Conservation (phyloP, 768 basidiomycete species). For the Russula sp. region DNA sequence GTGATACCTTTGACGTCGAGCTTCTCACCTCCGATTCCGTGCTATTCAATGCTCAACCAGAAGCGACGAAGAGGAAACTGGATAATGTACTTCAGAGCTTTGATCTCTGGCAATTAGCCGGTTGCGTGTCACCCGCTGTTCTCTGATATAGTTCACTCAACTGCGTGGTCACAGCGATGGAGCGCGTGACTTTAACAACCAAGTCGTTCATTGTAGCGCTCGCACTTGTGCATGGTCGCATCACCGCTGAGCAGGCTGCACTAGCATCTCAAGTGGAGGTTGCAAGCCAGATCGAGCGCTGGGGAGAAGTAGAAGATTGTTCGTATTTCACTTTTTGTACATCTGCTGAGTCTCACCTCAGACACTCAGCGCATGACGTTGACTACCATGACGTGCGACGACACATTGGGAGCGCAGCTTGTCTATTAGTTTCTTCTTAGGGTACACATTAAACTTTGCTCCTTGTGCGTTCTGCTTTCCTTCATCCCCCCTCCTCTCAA, state of each 20-base stretch:
- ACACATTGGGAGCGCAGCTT: slow-evolving; percentile 75
- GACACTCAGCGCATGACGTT: slow-evolving; percentile 82
- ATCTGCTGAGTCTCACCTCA: neutral
- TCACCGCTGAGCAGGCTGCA: slow-evolving; percentile 81
- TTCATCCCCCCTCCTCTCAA: neutral
- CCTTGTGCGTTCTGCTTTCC: neutral
- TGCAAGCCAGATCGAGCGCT: slow-evolving; percentile 87
- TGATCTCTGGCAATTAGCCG: slow-evolving; percentile 84
- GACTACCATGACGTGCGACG: slow-evolving; percentile 91
- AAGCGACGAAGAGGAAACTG: slow-evolving; percentile 57
- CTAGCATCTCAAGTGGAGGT: slow-evolving; percentile 88
- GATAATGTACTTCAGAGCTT: slow-evolving; percentile 49
- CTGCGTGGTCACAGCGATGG: slow-evolving; percentile 58
- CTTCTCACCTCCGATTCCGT: slow-evolving; percentile 67
- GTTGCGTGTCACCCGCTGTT: slow-evolving; percentile 33
- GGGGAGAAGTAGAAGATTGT: slow-evolving; percentile 99
- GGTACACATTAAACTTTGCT: neutral
- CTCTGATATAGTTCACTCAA: neutral
- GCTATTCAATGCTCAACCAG: slow-evolving; percentile 59
- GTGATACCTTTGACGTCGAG: slow-evolving; percentile 55
- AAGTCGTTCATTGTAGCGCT: slow-evolving; percentile 89
- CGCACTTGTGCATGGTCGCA: slow-evolving; percentile 67
- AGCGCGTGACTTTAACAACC: slow-evolving; percentile 79
- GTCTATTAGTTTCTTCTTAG: slow-evolving; percentile 31
- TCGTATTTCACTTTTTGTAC: slow-evolving; percentile 31